Conservation (phyloP, 768 basidiomycete genomes). For the Pleurotus platypus region DNA sequence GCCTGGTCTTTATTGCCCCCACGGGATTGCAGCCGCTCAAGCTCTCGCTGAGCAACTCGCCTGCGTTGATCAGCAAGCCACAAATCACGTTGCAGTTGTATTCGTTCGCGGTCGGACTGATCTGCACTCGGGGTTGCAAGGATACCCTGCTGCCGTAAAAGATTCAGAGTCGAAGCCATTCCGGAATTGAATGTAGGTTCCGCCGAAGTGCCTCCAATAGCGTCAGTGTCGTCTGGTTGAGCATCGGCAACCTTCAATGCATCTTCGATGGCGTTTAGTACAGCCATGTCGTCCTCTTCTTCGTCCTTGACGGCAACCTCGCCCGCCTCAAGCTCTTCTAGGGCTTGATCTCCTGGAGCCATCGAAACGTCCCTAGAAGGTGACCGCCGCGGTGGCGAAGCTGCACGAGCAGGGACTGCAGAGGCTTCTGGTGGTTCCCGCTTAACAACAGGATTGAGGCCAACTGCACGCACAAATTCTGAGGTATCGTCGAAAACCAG, state of each 20-base stretch:
- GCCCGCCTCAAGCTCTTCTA: constrained; percentile 80
- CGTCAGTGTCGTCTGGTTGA: constrained; percentile 41
- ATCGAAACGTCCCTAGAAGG: constrained; percentile 53
- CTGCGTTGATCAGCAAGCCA: constrained; percentile 89
- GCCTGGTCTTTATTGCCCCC: constrained; percentile 89
- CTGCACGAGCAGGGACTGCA: constrained; percentile 17
- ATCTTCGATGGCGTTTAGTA: constrained; percentile 76
- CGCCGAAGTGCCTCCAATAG: constrained; percentile 57
- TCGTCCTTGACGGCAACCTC: constrained; percentile 80
- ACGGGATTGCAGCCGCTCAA: constrained; percentile 72
- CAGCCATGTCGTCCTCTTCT: constrained; percentile 63
- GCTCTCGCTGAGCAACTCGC: constrained; percentile 72
- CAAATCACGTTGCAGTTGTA: constrained; percentile 80
- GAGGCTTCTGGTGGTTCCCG: constrained; percentile 38
- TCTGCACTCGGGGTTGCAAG: constrained; percentile 63
- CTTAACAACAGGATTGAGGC: constrained; percentile 55
- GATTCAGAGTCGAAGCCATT: constrained; percentile 83
- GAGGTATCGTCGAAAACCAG: constrained; percentile 95
- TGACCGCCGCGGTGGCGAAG: constrained; percentile 30
- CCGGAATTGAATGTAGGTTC: constrained; percentile 83
- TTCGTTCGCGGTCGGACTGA: constrained; percentile 69
- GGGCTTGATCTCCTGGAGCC: constrained; percentile 53
- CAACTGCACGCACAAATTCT: constrained; percentile 89
- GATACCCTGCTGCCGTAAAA: constrained; percentile 91
- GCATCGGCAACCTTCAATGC: constrained; percentile 62